Percentiles rank a stretch among this genome's conserved stretches.
These are phyloP conservation scores for Silene conica DNA, from an alignment of 148 eudicot species.

Conservation along the genomic window DNA sequence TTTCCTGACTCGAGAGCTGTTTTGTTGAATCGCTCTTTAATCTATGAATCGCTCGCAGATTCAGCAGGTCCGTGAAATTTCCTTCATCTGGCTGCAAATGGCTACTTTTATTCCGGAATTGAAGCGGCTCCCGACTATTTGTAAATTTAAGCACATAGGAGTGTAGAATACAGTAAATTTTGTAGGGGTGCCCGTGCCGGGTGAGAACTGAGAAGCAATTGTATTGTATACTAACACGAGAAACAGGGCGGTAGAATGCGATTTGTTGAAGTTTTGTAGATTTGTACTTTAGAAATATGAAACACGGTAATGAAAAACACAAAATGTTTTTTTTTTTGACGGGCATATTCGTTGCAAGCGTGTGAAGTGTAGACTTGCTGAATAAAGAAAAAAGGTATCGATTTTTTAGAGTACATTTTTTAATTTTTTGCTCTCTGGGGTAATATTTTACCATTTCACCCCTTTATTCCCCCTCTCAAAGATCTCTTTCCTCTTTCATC, in stretches of 20 bases:
- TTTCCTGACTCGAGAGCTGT: neutral
- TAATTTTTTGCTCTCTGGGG: too few species aligned
- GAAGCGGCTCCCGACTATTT: neutral
- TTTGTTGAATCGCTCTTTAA: too few species aligned
- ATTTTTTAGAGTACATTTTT: too few species aligned
- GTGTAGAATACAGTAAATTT: constrained; percentile 3
- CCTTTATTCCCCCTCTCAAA: too few species aligned
- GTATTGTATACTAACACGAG: neutral
- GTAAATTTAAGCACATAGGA: constrained; percentile 3
- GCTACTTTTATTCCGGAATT: neutral
- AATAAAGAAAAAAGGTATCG: neutral
- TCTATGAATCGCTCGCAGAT: neutral
- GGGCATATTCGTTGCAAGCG: too few species aligned
- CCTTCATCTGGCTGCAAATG: neutral
- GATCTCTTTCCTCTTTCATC: too few species aligned
- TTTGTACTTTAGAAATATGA: neutral
- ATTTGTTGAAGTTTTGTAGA: neutral
- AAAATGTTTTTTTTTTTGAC: too few species aligned
- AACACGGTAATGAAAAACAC: neutral
- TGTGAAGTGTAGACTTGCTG: too few species aligned
- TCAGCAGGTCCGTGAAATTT: neutral
- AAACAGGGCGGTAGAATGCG: too few species aligned
- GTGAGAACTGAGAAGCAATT: neutral
- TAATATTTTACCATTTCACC: too few species aligned
- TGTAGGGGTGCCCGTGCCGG: neutral